phyloP scores from a whole-genome alignment of 176 grass and related monocot species.

The Oryza meridionalis region DNA sequence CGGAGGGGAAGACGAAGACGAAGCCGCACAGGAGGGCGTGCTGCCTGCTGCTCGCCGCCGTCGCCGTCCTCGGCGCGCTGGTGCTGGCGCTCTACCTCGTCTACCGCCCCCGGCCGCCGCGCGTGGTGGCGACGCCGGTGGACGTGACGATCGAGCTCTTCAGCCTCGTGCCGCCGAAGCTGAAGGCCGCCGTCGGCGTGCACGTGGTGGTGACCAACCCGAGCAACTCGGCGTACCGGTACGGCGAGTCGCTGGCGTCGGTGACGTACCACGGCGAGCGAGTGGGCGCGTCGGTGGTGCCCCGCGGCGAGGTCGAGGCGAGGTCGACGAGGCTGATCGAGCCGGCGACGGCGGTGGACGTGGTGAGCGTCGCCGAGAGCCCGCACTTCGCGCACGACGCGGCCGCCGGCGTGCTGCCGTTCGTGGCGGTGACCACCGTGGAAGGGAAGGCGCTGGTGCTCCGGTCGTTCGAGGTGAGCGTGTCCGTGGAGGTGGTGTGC shows the following conservation, averaged over 20 bases:
- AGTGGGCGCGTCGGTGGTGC: constrained; percentile 56
- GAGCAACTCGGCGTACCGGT: constrained; percentile 62
- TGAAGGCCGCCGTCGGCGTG: constrained; percentile 42
- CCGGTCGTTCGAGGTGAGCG: constrained; percentile 46
- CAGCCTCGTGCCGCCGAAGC: constrained; percentile 30
- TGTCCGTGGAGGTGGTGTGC: constrained; percentile 41
- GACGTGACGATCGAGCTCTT: constrained; percentile 45
- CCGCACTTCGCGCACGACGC: constrained; percentile 51
- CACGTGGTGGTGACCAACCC: constrained; percentile 66
- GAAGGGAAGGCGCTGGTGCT: constrained; percentile 57
- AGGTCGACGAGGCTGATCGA: constrained; percentile 35
- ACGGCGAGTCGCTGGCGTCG: constrained; percentile 36
- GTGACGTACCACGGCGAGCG: constrained; percentile 65
- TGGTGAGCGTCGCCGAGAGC: constrained; percentile 41
- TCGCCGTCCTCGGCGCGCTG: constrained; percentile 45
- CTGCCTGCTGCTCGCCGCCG: constrained; percentile 31
- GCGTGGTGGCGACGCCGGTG: constrained; percentile 49
- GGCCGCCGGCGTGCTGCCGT: constrained; percentile 44
- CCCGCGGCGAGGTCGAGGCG: constrained; percentile 42
- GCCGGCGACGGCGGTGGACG: constrained; percentile 46
- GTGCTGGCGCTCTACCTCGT: constrained; percentile 55
- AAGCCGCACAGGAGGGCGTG: constrained; percentile 31
- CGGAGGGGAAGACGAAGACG: neutral
- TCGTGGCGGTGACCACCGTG: constrained; percentile 36
- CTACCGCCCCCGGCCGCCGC: constrained; percentile 58